Evolutionary conservation across 352 stramenopile species (phyloP), one percentile per base, ranked within the genome.

Genomic region (Blastocystis sp.): DNA sequence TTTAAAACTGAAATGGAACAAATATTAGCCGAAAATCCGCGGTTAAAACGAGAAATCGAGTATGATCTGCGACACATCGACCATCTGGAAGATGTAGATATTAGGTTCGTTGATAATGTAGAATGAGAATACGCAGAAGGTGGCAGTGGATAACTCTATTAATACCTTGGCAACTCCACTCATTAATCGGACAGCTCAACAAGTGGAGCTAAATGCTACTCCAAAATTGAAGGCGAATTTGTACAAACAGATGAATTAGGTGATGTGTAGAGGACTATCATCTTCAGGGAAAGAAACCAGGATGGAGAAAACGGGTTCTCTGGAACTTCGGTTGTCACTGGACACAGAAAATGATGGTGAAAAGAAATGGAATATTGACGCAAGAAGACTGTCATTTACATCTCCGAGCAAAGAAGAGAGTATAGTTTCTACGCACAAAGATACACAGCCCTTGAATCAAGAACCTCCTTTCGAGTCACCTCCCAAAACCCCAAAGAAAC

Each of bases 1-100:
- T 88, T 79, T 29, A 88, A 88, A 59, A n/a, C 23, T 15, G 77
- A 88, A 23, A 84, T 84, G 73, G 73, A 84, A 2, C 50, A 63
- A 23, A 55, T 84, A 37, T 68, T 84, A 23, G 62, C 20, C 39
- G 73, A 84, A 11, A 84, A 84, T 45, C 73, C 73, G 18, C 73
- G 73, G 37, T 20, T 84, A 15, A 64, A 84, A 47, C 29, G 73
- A 4, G 73, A 84, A 50, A 84, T 84, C 56, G 73, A 84, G 73
- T 84, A 84, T 43, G 73, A 84, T 29, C 26, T 84, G 73, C 26
- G 73, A 43, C 47, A 68, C 6, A 54, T 84, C 45, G 47, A 66
- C 23, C n/a, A 62, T 3, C n/a, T 39, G 11, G 53, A 61, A 47
- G 3, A 23, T 6, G 70, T 64, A 39, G 7, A 5, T 0, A 9